A percentile compares a stretch with the other conserved stretches of the same genome.
These are phyloP conservation scores for Moesziomyces antarcticus DNA, from an alignment of 1,284 basidiomycete species.

Conservation along the genomic window DNA sequence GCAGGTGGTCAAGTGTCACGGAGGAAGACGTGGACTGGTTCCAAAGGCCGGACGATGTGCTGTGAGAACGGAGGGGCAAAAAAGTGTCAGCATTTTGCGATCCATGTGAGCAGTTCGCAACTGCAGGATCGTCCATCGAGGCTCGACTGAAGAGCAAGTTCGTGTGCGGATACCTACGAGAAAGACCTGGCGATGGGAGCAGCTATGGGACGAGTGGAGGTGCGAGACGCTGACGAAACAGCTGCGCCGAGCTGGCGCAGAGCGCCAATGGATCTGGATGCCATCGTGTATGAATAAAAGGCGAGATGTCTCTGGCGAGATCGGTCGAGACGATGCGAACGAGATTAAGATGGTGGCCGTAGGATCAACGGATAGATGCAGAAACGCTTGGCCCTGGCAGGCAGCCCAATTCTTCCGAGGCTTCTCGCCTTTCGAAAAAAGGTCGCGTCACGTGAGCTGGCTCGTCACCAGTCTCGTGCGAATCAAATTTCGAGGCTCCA, in stretches of 20 bases:
- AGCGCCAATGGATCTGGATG: slow-evolving; percentile 15
- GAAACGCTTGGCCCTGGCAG: slow-evolving; percentile 4
- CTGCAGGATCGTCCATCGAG: no score
- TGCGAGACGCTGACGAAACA: slow-evolving; percentile 17
- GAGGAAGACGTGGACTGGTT: slow-evolving; percentile 33
- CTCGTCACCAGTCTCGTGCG: slow-evolving; percentile 13
- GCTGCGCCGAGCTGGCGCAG: slow-evolving; percentile 18
- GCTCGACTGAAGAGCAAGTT: no score
- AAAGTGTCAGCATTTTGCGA: slow-evolving; percentile 1
- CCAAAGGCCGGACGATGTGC: slow-evolving; percentile 21
- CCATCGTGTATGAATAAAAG: slow-evolving; percentile 5
- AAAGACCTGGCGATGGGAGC: slow-evolving; percentile 17
- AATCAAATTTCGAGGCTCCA: background rate
- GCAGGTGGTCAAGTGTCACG: slow-evolving; percentile 33
- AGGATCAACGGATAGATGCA: background rate
- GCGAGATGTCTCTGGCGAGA: background rate
- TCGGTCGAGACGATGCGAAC: no score
- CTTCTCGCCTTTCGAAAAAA: slow-evolving; percentile 16
- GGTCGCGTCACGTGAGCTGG: slow-evolving; percentile 28
- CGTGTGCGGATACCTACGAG: slow-evolving; percentile 10
- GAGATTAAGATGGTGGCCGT: background rate
- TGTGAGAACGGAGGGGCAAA: background rate
- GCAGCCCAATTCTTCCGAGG: slow-evolving; percentile 14
- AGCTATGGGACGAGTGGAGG: slow-evolving; percentile 1
- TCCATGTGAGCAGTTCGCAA: no score